These are phyloP conservation scores for Chlorophyllum brunneum DNA, from an alignment of 768 basidiomycete species.

Conservation along the genomic window DNA sequence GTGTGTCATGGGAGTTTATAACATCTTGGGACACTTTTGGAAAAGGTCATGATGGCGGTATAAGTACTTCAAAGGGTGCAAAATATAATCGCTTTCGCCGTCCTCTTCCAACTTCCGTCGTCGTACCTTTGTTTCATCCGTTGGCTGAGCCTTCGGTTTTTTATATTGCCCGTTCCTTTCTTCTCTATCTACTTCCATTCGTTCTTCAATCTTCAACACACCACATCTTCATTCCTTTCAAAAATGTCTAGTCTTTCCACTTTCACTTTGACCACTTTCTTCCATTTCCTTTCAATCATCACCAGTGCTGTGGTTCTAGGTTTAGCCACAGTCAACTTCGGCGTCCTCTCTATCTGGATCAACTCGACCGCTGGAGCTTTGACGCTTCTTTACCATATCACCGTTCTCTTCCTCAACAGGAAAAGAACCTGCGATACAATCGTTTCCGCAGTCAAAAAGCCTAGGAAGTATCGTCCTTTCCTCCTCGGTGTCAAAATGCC, in stretches of 20 bases:
- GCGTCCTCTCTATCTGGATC: slow-evolving; percentile 23
- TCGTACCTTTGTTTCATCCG: neutral
- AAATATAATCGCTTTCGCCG: neutral
- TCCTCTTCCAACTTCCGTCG: neutral
- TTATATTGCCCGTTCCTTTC: neutral
- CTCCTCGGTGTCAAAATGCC: slow-evolving; percentile 1
- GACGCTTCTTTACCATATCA: slow-evolving; percentile 19
- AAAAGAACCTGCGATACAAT: slow-evolving; percentile 2
- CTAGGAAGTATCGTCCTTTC: neutral
- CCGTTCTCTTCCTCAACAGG: slow-evolving; percentile 13
- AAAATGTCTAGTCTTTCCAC: neutral
- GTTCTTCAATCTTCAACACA: neutral
- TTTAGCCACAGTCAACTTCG: slow-evolving; percentile 23
- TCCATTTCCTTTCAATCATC: slow-evolving; percentile 3
- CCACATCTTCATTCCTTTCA: neutral
- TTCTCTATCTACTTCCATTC: too few species aligned
- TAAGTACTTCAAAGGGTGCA: too few species aligned
- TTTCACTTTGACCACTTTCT: neutral
- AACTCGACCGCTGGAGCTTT: slow-evolving; percentile 20
- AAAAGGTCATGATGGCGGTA: neutral
- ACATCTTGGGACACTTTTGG: neutral
- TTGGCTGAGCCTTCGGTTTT: slow-evolving; percentile 2
- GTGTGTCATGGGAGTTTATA: neutral
- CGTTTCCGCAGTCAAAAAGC: neutral
- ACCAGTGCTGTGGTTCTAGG: slow-evolving; percentile 9